Percentiles rank a stretch among this genome's conserved stretches.
phyloP scores from a whole-genome alignment of 2,329 filamentous ascomycete species.

The Colletotrichum somersetense region DNA sequence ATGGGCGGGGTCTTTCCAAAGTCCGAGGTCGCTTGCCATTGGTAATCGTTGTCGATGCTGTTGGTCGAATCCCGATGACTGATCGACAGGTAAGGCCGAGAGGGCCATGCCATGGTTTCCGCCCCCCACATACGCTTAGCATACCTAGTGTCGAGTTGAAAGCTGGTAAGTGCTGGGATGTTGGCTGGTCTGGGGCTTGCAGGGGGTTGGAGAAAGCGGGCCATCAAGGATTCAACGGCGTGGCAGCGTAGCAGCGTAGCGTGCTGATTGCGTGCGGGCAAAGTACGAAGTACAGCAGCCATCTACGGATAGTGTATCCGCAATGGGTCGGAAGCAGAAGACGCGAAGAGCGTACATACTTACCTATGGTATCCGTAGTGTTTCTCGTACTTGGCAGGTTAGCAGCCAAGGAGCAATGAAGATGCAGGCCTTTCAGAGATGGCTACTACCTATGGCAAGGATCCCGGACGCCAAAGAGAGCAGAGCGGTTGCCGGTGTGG shows the following conservation, averaged over 20 bases:
- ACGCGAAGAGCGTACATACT: neutral
- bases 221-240: neutral
- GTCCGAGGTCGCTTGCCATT: neutral
- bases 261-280: neutral
- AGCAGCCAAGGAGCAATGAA: constrained; percentile 12
- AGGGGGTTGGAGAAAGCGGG: neutral
- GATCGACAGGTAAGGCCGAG: constrained; percentile 21
- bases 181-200: constrained; percentile 4
- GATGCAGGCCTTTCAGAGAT: neutral
- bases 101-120: neutral
- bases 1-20: neutral
- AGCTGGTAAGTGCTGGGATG: constrained; percentile 3
- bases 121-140: neutral
- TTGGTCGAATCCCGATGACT: neutral
- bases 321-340: neutral
- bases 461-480: neutral
- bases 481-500: constrained; percentile 2
- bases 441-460: constrained; percentile 7
- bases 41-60: constrained; percentile 9
- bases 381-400: neutral
- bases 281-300: constrained; percentile 9
- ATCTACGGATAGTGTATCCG: neutral
- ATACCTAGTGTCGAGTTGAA: constrained; percentile 2
- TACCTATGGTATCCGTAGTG: too few species aligned
- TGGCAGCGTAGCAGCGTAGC: neutral